Evolutionary conservation across 495 filamentous ascomycete genomes (phyloP).

Genomic region (Aspergillus carlsbadensis): DNA sequence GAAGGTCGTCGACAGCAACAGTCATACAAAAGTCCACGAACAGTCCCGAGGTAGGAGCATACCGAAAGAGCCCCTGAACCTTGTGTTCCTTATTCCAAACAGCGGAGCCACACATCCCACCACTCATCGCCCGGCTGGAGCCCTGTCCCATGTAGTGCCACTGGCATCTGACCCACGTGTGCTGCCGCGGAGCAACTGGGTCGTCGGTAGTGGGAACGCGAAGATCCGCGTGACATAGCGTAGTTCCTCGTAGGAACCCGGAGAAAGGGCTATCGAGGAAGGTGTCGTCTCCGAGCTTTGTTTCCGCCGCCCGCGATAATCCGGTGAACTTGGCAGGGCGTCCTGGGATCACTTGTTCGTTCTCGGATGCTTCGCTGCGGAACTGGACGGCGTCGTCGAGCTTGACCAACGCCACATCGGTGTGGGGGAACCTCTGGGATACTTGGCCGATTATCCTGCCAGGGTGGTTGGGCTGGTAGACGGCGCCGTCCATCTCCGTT

Average conservation of each 20-base stretch:
- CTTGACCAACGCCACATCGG: slow-evolving; percentile 15
- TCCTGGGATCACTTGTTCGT: background rate
- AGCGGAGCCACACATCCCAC: slow-evolving; percentile 12
- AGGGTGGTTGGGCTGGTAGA: slow-evolving; percentile 5
- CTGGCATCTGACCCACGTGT: slow-evolving; percentile 7
- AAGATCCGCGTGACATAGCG: background rate
- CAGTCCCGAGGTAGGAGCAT: slow-evolving; percentile 5
- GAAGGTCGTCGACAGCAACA: slow-evolving; percentile 6
- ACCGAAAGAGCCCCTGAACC: slow-evolving; percentile 9
- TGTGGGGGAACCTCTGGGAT: slow-evolving; percentile 8
- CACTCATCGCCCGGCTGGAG: background rate
- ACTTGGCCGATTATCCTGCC: slow-evolving; percentile 7
- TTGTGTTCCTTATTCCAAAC: background rate
- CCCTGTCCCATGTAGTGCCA: slow-evolving; percentile 14
- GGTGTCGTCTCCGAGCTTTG: background rate
- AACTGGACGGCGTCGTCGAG: slow-evolving; percentile 6
- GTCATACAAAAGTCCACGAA: slow-evolving; percentile 8
- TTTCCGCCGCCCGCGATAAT: slow-evolving; percentile 6
- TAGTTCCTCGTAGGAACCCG: slow-evolving; percentile 6
- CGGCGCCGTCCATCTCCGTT: background rate
- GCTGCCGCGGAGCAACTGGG: background rate
- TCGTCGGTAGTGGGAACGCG: slow-evolving; percentile 6
- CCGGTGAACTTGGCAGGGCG: background rate
- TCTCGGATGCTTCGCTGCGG: slow-evolving; percentile 12
- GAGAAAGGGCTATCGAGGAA: slow-evolving; percentile 11